These are phyloP conservation scores for Pseudogymnoascus sp. DNA, from an alignment of 2,329 filamentous ascomycete species.

Conservation along the genomic window DNA sequence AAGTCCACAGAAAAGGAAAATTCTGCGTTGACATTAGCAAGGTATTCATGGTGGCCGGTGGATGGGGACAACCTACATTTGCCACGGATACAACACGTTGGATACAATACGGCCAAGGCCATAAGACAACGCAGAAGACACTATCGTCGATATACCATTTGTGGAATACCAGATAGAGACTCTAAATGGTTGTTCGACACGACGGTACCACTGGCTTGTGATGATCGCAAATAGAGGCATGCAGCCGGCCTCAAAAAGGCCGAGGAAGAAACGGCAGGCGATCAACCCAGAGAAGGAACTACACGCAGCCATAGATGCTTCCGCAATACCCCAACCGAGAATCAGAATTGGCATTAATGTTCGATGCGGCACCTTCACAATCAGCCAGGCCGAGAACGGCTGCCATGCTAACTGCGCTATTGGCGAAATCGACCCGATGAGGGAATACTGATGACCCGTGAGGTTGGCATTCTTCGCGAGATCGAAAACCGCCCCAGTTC, in stretches of 20 bases:
- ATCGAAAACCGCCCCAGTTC: conserved; percentile 45
- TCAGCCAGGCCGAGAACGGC: conserved; percentile 39
- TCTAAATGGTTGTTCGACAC: conserved; percentile 51
- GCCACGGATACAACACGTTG: conserved; percentile 54
- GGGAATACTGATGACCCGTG: conserved; percentile 42
- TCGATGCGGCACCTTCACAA: conserved; percentile 47
- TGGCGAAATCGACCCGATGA: conserved; percentile 44
- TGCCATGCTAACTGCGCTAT: conserved; percentile 39
- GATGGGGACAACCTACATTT: conserved; percentile 39
- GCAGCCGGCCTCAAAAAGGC: conserved; percentile 48
- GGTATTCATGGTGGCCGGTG: conserved; percentile 33
- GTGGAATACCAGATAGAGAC: conserved; percentile 57
- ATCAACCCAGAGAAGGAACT: conserved; percentile 46
- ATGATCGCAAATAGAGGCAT: conserved; percentile 50
- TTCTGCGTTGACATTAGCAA: conserved; percentile 17
- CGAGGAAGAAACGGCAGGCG: conserved; percentile 44
- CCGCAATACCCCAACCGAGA: conserved; percentile 33
- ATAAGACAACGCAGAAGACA: conserved; percentile 48
- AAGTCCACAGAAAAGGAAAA: conserved; percentile 44
- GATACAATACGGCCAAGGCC: conserved; percentile 49
- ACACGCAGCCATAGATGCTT: conserved; percentile 43
- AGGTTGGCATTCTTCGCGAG: conserved; percentile 40
- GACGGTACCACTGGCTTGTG: conserved; percentile 50
- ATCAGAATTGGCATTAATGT: conserved; percentile 45
- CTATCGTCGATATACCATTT: conserved; percentile 44